phyloP scores from a whole-genome alignment of 495 filamentous ascomycete genomes.

The Trichocladium uniseriatum region DNA sequence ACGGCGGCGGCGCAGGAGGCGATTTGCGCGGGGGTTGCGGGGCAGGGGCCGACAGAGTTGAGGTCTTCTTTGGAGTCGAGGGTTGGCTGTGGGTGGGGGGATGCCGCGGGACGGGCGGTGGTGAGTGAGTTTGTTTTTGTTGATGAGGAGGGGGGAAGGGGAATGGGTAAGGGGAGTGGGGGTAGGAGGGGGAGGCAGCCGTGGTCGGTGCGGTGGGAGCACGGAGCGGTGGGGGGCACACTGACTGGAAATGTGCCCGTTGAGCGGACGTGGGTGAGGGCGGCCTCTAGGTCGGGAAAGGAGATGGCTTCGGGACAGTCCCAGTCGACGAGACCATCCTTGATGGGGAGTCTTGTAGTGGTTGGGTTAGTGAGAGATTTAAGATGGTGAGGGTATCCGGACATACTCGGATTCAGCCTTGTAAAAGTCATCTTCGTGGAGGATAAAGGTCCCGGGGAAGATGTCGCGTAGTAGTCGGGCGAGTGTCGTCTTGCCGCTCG shows the following conservation, averaged over 20 bases:
- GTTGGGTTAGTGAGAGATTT: background rate
- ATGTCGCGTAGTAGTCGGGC: slow-evolving; percentile 63
- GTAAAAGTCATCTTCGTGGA: slow-evolving; percentile 94
- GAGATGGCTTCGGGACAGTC: slow-evolving; percentile 71
- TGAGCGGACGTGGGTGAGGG: slow-evolving; percentile 53
- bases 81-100: slow-evolving; percentile 31
- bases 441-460: slow-evolving; percentile 63
- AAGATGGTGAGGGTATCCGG: background rate
- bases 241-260: slow-evolving; percentile 56
- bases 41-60: slow-evolving; percentile 48
- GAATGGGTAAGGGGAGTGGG: background rate
- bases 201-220: slow-evolving; percentile 19
- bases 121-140: slow-evolving; percentile 5
- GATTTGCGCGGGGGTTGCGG: slow-evolving; percentile 35
- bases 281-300: slow-evolving; percentile 49
- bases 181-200: slow-evolving; percentile 4
- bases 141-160: slow-evolving; percentile 4
- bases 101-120: background rate
- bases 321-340: slow-evolving; percentile 66
- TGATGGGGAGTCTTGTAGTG: slow-evolving; percentile 35
- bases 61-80: slow-evolving; percentile 68
- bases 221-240: slow-evolving; percentile 4
- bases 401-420: slow-evolving; percentile 58
- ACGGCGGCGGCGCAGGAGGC: slow-evolving; percentile 31
- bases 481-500: slow-evolving; percentile 72